Evolutionary conservation across 257 asterid genomes (phyloP).

Genomic region (Lycium ferocissimum): DNA sequence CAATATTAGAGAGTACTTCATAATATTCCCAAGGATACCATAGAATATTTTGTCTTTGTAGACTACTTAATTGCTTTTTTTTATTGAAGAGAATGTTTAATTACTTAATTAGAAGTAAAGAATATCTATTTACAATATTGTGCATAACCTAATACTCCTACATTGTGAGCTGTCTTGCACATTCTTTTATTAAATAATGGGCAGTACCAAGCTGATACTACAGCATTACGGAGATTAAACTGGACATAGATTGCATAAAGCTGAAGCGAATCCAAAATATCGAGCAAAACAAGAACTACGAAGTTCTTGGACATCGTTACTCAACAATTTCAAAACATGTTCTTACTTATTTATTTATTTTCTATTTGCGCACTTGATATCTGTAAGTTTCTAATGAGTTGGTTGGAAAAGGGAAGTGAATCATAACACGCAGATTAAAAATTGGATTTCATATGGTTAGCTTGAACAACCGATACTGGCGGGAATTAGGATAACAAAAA

Average conservation of each 20-base stretch:
- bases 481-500: background rate
- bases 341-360: background rate
- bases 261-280: background rate
- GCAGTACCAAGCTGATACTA: background rate
- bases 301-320: background rate
- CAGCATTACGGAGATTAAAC: constrained; percentile 9
- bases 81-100: background rate
- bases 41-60: background rate
- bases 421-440: background rate
- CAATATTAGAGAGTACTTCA: background rate
- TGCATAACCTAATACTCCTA: background rate
- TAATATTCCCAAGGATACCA: constrained; percentile 3
- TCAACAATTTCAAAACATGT: background rate
- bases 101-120: constrained; percentile 1
- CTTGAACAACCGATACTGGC: background rate
- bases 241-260: background rate
- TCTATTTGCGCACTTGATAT: background rate
- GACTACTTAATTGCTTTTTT: background rate
- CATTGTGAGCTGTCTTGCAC: background rate
- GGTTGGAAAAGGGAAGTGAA: background rate
- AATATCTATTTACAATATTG: background rate
- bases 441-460: background rate
- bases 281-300: background rate
- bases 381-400: background rate
- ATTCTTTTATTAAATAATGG: background rate